Evolutionary conservation across 1,284 basidiomycete genomes (phyloP).

Genomic region (Leccinum solheimii): DNA sequence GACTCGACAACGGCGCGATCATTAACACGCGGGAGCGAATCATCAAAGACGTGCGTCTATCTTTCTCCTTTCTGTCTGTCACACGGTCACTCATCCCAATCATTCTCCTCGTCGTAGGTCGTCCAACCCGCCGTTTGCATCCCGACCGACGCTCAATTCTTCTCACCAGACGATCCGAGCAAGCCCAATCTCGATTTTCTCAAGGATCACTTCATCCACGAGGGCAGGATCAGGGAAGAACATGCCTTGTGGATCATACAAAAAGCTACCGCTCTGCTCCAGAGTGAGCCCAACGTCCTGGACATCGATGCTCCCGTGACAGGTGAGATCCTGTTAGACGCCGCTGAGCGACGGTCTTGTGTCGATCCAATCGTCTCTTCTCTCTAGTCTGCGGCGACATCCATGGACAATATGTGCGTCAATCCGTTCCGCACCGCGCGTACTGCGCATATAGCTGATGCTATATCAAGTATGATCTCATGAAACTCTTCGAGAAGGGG

Average conservation of each 20-base stretch:
- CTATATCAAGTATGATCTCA: constrained; percentile 74
- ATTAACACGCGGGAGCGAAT: constrained; percentile 86
- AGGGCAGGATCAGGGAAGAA: constrained; percentile 88
- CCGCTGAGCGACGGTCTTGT: neutral
- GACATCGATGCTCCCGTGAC: constrained; percentile 92
- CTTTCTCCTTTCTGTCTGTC: constrained; percentile 2
- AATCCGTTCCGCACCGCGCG: neutral
- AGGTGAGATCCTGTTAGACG: constrained; percentile 45
- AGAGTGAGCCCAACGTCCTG: constrained; percentile 79
- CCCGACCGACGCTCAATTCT: constrained; percentile 93
- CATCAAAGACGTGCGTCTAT: constrained; percentile 68
- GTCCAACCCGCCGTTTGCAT: constrained; percentile 43
- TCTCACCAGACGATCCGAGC: constrained; percentile 73
- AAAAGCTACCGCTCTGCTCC: constrained; percentile 73
- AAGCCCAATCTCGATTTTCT: constrained; percentile 95
- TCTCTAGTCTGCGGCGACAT: constrained; percentile 81
- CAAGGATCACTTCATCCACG: constrained; percentile 98
- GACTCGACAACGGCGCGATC: constrained; percentile 82
- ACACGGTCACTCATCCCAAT: neutral
- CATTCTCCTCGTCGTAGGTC: constrained; percentile 6
- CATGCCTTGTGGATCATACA: constrained; percentile 87
- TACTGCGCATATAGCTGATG: constrained; percentile 20
- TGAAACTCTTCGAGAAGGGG: constrained; percentile 94
- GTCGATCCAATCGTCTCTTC: constrained; percentile 8
- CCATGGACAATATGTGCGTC: constrained; percentile 78